Base-by-base conservation (phyloP, 2,329 filamentous ascomycete genomes). In the Aspergillus sp. region DNA sequence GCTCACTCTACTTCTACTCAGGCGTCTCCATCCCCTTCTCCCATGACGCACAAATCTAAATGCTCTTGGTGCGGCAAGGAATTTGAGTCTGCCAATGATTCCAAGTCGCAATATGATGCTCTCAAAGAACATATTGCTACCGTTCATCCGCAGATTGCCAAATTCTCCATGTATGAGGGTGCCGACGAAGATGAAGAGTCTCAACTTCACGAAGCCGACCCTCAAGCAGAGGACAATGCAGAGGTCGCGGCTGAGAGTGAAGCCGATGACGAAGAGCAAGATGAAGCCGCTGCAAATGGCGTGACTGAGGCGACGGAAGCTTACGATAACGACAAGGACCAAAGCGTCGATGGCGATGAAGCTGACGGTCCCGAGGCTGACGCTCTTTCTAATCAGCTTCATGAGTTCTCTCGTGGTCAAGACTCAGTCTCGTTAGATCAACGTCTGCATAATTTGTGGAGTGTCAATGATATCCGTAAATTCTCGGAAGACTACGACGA, bases 21-120 rank as follows among this genome's bases (percentile, higher is more conserved):
- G 56, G 69, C 69, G 17, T 74, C 75, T 13, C 70, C 71, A 15
- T 76, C 75, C 5, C 72, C 73, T 6, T 66, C 73, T 23, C 70
- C 69, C n/a, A 55, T 69, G 19, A 60, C 64, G 13, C 63, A 63
- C 15, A 64, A 63, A 41, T 51, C 71, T 5, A 76, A 74, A 63
- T 79, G 76, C 57, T 61, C 67, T n/a, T 74, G 69, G 70, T 79
- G 76, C 63, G 70, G 72, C 21, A 70, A 76, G 59, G 67, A 68
- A 49, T 68, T 78, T 48, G 69, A 75, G 45, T 56, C 68, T 5
- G 53, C 64, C 58, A 65, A 71, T 48, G 67, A 70, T 21, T 65
- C 59, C 9, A 47, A 58, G 15, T 67, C 72, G 6, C 67, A 69
- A 47, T 64, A 70, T 56, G 68, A 73, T 30, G 65, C 69, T 47